Evolutionary conservation across 192 early-diverging fungal genomes (phyloP).

Genomic region (Geranomyces variabilis): DNA sequence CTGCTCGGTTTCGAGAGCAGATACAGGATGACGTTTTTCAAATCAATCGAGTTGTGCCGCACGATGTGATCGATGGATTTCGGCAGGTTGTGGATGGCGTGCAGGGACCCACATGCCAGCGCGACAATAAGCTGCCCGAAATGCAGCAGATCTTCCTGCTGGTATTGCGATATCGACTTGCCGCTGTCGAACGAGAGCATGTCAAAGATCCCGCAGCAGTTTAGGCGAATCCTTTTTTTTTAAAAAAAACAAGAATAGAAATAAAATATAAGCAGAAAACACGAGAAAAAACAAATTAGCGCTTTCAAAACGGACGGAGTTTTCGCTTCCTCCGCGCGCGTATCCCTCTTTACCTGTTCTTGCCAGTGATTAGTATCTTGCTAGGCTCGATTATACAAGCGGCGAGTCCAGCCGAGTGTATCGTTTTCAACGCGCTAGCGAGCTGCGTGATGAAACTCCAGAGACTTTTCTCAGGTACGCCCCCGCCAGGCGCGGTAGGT

Average conservation of each 20-base stretch:
- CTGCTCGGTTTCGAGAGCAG: conserved; percentile 74
- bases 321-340: too few species aligned
- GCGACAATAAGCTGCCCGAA: conserved; percentile 81
- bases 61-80: conserved; percentile 79
- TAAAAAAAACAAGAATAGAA: conserved; percentile 21
- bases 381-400: conserved; percentile 75
- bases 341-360: conserved; percentile 64
- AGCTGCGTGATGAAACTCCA: conserved; percentile 86
- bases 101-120: conserved; percentile 74
- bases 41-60: conserved; percentile 73
- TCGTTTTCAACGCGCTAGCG: conserved; percentile 72
- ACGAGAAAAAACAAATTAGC: neutral
- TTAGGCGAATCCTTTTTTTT: conserved; percentile 71
- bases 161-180: conserved; percentile 40
- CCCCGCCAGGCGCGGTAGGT: conserved; percentile 15
- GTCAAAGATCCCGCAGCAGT: conserved; percentile 77
- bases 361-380: conserved; percentile 83
- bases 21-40: conserved; percentile 83
- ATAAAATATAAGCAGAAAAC: neutral
- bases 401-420: conserved; percentile 83
- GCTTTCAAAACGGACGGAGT: neutral
- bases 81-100: conserved; percentile 69
- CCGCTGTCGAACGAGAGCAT: conserved; percentile 73
- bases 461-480: conserved; percentile 69
- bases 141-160: conserved; percentile 84